Conservation (phyloP, 148 eudicot genomes). For the Chenopodium quinoa region DNA sequence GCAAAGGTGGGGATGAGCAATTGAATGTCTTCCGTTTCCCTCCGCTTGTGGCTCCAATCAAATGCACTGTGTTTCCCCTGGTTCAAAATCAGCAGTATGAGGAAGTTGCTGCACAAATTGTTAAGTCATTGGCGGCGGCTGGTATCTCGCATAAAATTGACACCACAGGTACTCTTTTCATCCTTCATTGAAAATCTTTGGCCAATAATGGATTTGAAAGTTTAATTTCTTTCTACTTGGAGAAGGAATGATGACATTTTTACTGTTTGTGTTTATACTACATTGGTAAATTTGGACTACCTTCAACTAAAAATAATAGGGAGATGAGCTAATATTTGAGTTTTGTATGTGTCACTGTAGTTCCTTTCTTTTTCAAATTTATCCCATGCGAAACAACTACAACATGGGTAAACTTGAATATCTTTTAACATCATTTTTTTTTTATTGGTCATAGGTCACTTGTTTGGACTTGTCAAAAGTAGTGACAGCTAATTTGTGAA, state of each 20-base stretch:
- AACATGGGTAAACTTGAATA: no score
- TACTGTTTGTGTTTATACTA: background rate
- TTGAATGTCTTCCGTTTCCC: slow-evolving; percentile 88
- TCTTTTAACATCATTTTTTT: no score
- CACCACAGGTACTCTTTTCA: slow-evolving; percentile 57
- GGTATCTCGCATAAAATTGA: slow-evolving; percentile 85
- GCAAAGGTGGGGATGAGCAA: slow-evolving; percentile 82
- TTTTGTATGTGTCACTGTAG: background rate
- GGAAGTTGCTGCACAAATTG: slow-evolving; percentile 68
- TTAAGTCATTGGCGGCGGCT: slow-evolving; percentile 57
- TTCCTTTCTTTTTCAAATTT: background rate
- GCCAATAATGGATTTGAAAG: background rate
- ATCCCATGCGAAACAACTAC: background rate
- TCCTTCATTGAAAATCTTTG: background rate
- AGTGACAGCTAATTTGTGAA: no score
- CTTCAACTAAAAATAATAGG: background rate
- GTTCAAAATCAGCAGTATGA: slow-evolving; percentile 78
- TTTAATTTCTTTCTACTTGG: background rate
- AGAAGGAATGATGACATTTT: background rate
- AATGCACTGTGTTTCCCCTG: slow-evolving; percentile 88
- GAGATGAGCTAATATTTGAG: background rate
- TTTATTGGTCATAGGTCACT: no score
- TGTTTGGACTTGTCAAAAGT: no score
- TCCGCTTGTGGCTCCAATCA: slow-evolving; percentile 88
- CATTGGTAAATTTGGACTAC: background rate